A percentile compares a stretch with the other conserved stretches of the same genome.
phyloP scores from a whole-genome alignment of 1,284 basidiomycete species.

The Rhodotorula sp. region DNA sequence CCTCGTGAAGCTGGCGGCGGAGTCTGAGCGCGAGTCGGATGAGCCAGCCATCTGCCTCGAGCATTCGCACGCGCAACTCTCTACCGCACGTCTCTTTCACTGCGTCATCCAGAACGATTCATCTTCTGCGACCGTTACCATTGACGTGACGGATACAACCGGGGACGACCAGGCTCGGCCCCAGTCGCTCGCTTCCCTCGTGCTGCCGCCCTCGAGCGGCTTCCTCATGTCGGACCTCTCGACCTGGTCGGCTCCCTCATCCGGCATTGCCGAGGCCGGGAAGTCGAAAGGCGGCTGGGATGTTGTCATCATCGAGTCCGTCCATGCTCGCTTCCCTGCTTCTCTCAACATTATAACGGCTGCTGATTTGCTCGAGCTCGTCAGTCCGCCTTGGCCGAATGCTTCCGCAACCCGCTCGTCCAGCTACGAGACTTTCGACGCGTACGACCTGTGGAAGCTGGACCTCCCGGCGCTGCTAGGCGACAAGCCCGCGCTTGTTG shows the following conservation, averaged over 20 bases:
- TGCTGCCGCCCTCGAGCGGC: conserved; percentile 29
- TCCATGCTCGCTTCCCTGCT: not conserved
- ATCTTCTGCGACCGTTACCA: not conserved
- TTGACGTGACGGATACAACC: not conserved
- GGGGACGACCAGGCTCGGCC: not conserved
- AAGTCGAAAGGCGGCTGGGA: conserved; percentile 20
- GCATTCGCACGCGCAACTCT: not conserved
- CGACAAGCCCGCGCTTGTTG: conserved; percentile 34
- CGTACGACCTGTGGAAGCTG: conserved; percentile 45
- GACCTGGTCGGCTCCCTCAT: conserved; percentile 19
- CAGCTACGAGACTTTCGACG: conserved; percentile 44
- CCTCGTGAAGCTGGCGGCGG: conserved; percentile 6
- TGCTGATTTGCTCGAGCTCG: not conserved
- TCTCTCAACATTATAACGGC: not conserved
- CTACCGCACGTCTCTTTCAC: not conserved
- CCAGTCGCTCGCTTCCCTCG: not conserved
- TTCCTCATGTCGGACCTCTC: conserved; percentile 33
- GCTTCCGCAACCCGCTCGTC: conserved; percentile 35
- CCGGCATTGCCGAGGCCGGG: conserved; percentile 2
- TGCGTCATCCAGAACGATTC: conserved; percentile 16
- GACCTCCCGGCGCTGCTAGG: conserved; percentile 32
- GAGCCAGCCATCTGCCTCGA: not conserved
- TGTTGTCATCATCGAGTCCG: conserved; percentile 33
- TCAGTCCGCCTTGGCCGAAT: conserved; percentile 46
- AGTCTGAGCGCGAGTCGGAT: too few species aligned